Evolutionary conservation across 1,284 basidiomycete species (phyloP).

Genomic region (Cystobasidium pallidum): DNA sequence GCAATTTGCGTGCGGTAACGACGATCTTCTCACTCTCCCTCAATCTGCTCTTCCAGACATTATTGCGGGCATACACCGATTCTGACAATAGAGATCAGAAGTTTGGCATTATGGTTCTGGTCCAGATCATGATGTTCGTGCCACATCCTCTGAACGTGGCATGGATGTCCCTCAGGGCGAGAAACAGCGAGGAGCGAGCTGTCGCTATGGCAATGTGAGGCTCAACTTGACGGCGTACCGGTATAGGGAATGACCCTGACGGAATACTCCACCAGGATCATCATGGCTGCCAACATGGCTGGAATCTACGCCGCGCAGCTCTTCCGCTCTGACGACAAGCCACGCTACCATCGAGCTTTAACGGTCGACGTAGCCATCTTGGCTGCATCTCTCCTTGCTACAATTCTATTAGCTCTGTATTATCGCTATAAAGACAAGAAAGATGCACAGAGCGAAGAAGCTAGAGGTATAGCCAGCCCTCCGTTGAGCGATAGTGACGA

Average conservation of each 20-base stretch:
- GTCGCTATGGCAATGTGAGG: slow-evolving; percentile 54
- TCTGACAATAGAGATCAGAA: slow-evolving; percentile 43
- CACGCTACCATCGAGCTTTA: slow-evolving; percentile 53
- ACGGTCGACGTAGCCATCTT: slow-evolving; percentile 50
- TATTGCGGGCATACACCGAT: slow-evolving; percentile 52
- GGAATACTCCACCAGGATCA: background rate
- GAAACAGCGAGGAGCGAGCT: slow-evolving; percentile 53
- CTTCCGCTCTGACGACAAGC: slow-evolving; percentile 53
- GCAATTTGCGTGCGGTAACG: slow-evolving; percentile 50
- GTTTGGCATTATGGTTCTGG: slow-evolving; percentile 53
- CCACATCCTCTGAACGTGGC: slow-evolving; percentile 54
- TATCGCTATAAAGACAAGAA: slow-evolving; percentile 13
- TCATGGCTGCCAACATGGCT: slow-evolving; percentile 52
- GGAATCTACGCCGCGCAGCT: slow-evolving; percentile 54
- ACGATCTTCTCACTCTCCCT: slow-evolving; percentile 49
- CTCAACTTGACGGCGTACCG: too few relatives aligned
- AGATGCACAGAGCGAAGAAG: slow-evolving; percentile 1
- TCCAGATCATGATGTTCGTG: slow-evolving; percentile 49
- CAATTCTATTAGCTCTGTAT: slow-evolving; percentile 5
- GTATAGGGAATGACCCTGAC: slow-evolving; percentile 6
- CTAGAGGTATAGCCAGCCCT: slow-evolving; percentile 2
- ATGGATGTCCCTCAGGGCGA: slow-evolving; percentile 53
- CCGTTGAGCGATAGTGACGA: background rate
- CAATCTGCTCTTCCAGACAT: slow-evolving; percentile 51
- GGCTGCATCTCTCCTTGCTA: slow-evolving; percentile 42